Base-by-base conservation (phyloP, 2,329 filamentous ascomycete species). In the Eurotiales sp. region DNA sequence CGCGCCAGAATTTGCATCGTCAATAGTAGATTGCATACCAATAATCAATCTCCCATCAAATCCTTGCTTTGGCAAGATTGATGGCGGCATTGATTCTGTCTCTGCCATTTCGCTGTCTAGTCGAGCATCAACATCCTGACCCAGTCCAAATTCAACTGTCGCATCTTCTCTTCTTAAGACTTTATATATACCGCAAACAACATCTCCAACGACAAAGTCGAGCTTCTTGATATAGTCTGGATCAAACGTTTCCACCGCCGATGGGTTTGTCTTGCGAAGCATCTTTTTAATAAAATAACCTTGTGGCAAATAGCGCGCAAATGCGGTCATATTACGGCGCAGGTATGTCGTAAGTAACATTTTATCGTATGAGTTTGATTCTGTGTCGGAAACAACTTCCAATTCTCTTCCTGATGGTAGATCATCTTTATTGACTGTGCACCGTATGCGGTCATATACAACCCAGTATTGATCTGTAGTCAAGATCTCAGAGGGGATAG, bases 271-370 rank as follows among this genome's bases (percentile, higher is more conserved):
- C 10, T 47, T 47, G 34, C 58, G 36, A 21, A 57, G 58, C 4
- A 56, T 50, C n/a, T 65, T 30, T 6, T 59, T 54, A 2, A 68
- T 43, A 10, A 64, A 53, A 30, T 59, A 60, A 1, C 64, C 64
- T 39, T 69, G 64, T 8, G 68, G 68, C 30, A 67, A 61, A 12
- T 43, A 52, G 14, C 55, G 59, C n/a, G 63, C 51, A 36, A 71
- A 70, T 1, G 53, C 55, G 3, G 44, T 55, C 63, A 71, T 68
- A 32, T 68, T 71, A 34, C 64, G 63, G 4, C 66, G 64, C 11
- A 68, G 47, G 7, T 69, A 61, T 1, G 56, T 50, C 14, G 56
- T 63, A 40, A 69, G 60, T 4, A 68, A 53, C 12, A 53, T n/a
- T 1, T 61, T 57, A 0, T 54, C 44, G 15, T 44, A 44, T 15